These are phyloP conservation scores for Claviceps paspali DNA, from an alignment of 2,329 filamentous ascomycete species.

Conservation along the genomic window DNA sequence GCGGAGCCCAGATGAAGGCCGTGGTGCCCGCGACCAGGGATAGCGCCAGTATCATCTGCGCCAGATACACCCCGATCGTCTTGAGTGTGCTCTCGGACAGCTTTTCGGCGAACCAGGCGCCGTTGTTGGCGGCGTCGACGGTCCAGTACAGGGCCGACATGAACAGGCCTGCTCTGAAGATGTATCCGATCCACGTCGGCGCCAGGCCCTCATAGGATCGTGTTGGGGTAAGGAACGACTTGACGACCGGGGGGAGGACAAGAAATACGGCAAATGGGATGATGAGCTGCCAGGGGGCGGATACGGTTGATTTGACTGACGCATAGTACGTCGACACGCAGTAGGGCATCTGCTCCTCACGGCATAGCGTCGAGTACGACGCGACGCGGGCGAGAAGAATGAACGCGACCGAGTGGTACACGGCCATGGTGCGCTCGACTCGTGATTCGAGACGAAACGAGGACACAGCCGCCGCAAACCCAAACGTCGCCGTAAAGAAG, in stretches of 20 bases:
- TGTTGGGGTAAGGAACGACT: slow-evolving; percentile 67
- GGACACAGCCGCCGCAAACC: slow-evolving; percentile 55
- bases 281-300: slow-evolving; percentile 72
- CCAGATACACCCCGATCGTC: slow-evolving; percentile 57
- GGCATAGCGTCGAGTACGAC: slow-evolving; percentile 80
- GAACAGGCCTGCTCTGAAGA: slow-evolving; percentile 61
- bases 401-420: slow-evolving; percentile 77
- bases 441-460: slow-evolving; percentile 57
- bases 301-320: slow-evolving; percentile 81
- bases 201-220: slow-evolving; percentile 80
- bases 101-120: slow-evolving; percentile 52
- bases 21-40: slow-evolving; percentile 72
- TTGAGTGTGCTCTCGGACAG: slow-evolving; percentile 51
- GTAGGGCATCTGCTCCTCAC: slow-evolving; percentile 96
- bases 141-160: slow-evolving; percentile 74
- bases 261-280: slow-evolving; percentile 65
- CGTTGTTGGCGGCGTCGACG: slow-evolving; percentile 77
- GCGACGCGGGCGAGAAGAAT: slow-evolving; percentile 62
- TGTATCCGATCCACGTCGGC: slow-evolving; percentile 67
- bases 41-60: slow-evolving; percentile 66
- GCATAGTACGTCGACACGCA: slow-evolving; percentile 94
- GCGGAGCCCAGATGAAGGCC: slow-evolving; percentile 74
- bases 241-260: slow-evolving; percentile 58
- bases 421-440: slow-evolving; percentile 56
- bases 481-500: slow-evolving; percentile 84